A percentile compares a stretch with the other conserved stretches of the same genome.
Evolutionary conservation across 1,284 basidiomycete genomes (phyloP).

Genomic region (Schizopora paradoxa): DNA sequence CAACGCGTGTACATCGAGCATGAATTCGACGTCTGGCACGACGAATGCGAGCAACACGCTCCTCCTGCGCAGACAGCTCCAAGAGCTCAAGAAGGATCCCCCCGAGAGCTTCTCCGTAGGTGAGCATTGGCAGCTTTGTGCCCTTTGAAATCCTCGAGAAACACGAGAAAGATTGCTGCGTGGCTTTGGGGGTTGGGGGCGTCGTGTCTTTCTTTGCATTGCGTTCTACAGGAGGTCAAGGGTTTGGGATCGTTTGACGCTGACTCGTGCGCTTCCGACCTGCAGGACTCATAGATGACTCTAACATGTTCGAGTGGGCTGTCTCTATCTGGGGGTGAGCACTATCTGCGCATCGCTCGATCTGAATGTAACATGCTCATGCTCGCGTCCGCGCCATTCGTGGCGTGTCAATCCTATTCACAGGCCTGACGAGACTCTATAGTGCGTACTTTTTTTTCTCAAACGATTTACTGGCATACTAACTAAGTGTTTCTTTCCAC

Average conservation of each 20-base stretch:
- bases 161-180: not conserved
- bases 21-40: constrained; percentile 21
- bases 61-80: constrained; percentile 74
- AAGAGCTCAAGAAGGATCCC: constrained; percentile 84
- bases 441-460: constrained; percentile 45
- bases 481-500: not conserved
- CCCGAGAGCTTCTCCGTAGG: constrained; percentile 94
- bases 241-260: not conserved
- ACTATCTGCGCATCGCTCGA: too few species aligned
- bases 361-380: too few species aligned
- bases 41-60: constrained; percentile 55
- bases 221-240: constrained; percentile 7
- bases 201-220: not conserved
- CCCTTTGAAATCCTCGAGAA: not conserved
- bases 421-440: constrained; percentile 85
- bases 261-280: constrained; percentile 13
- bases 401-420: not conserved
- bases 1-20: too few species aligned
- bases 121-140: constrained; percentile 26
- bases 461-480: not conserved
- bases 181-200: not conserved
- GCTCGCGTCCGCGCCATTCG: not conserved
- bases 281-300: constrained; percentile 85
- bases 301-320: constrained; percentile 92
- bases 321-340: constrained; percentile 87